Evolutionary conservation across 495 filamentous ascomycete species (phyloP).

Genomic region (Xylaria palmicola): DNA sequence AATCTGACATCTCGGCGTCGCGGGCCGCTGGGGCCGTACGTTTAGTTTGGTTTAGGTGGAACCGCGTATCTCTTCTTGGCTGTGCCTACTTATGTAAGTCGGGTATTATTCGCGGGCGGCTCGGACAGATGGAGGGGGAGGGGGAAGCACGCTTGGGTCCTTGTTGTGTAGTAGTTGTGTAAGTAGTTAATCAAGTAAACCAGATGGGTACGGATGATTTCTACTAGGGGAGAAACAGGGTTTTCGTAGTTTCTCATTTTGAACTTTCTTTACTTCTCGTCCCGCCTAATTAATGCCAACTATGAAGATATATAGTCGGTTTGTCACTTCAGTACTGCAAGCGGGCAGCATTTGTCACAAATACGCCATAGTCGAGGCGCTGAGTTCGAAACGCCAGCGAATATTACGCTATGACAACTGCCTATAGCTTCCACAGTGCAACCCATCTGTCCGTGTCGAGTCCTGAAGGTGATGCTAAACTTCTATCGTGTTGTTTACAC

Average conservation of each 20-base stretch:
- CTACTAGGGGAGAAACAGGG: background rate
- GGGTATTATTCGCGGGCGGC: too few relatives aligned
- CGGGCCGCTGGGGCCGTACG: background rate
- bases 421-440: background rate
- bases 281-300: background rate
- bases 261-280: slow-evolving; percentile 4
- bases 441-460: background rate
- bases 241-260: background rate
- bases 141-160: background rate
- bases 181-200: too few relatives aligned
- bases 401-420: background rate
- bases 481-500: background rate
- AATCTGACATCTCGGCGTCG: background rate
- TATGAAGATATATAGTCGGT: background rate
- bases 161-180: background rate
- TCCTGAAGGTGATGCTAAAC: background rate
- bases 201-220: too few relatives aligned
- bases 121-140: background rate
- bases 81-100: too few relatives aligned
- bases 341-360: background rate
- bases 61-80: too few relatives aligned
- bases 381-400: background rate
- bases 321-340: too few relatives aligned
- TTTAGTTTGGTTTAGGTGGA: too few relatives aligned
- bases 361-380: too few relatives aligned